These are phyloP conservation scores for Colletotrichum aenigma DNA, from an alignment of 2,329 filamentous ascomycete genomes.

Conservation along the genomic window DNA sequence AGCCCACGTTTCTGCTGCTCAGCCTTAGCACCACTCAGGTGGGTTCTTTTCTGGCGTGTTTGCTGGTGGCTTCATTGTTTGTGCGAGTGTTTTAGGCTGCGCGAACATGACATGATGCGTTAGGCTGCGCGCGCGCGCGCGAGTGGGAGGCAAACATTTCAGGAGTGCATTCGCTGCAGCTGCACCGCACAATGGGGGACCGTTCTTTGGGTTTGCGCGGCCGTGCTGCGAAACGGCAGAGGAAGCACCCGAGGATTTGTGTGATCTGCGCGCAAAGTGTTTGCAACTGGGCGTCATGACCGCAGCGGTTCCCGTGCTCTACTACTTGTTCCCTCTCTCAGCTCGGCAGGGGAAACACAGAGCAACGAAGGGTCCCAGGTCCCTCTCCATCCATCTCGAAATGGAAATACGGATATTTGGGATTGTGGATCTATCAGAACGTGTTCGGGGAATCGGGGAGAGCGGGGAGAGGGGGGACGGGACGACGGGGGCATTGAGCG, in stretches of 20 bases:
- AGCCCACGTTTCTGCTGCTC: background rate
- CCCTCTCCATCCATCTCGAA: background rate
- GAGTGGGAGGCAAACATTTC: background rate
- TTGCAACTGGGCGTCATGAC: background rate
- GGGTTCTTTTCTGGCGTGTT: background rate
- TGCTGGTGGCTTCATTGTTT: background rate
- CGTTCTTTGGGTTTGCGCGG: background rate
- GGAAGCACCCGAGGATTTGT: background rate
- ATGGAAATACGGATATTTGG: background rate
- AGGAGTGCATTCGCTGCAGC: background rate
- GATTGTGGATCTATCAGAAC: background rate
- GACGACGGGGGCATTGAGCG: background rate
- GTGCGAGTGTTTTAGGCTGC: background rate
- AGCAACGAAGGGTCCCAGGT: background rate
- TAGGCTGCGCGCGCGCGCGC: background rate
- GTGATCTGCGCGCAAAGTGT: background rate
- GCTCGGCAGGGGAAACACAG: background rate
- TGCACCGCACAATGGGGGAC: background rate
- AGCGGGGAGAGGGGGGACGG: background rate
- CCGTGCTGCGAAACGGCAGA: slow-evolving; percentile 3
- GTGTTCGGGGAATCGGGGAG: background rate
- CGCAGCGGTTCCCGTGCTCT: background rate
- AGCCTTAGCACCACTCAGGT: background rate
- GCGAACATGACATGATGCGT: background rate
- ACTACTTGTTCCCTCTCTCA: background rate